Percentiles rank a stretch among this genome's conserved stretches.
Evolutionary conservation across 2,329 filamentous ascomycete genomes (phyloP).

Genomic region (Onygenales sp.): DNA sequence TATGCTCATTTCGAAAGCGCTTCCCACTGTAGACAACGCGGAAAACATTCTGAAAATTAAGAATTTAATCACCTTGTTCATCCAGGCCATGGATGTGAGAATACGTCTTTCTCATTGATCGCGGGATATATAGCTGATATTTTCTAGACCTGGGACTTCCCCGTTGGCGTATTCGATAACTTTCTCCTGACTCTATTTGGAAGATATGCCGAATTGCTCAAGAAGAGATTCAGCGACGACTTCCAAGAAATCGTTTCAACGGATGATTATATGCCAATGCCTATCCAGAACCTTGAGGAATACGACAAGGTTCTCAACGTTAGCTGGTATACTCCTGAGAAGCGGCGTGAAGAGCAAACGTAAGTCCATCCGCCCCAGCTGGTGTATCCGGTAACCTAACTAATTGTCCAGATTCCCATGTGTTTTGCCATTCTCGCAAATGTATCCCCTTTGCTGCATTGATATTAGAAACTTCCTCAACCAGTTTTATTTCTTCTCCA

Average conservation of each 20-base stretch:
- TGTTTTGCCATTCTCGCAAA: conserved; percentile 94
- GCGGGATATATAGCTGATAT: background rate
- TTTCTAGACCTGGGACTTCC: conserved; percentile 74
- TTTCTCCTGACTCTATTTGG: conserved; percentile 85
- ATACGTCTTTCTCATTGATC: background rate
- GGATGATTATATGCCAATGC: conserved; percentile 99
- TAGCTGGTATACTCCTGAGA: conserved; percentile 89
- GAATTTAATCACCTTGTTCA: conserved; percentile 83
- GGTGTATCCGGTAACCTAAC: conserved; percentile 10
- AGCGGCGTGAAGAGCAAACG: conserved; percentile 62
- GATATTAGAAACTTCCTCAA: conserved; percentile 96
- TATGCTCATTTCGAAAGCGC: conserved; percentile 65
- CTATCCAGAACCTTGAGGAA: conserved; percentile 79
- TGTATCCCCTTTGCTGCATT: conserved; percentile 98
- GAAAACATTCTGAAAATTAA: conserved; percentile 92
- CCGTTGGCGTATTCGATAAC: conserved; percentile 68
- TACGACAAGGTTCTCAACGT: conserved; percentile 94
- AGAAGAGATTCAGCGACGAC: conserved; percentile 84
- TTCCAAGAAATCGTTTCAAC: conserved; percentile 88
- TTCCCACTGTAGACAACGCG: conserved; percentile 74
- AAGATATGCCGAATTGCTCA: conserved; percentile 86
- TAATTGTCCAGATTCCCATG: conserved; percentile 63
- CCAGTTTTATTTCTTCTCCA: conserved; percentile 95
- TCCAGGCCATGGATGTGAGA: conserved; percentile 90
- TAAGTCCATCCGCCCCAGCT: conserved; percentile 33